Evolutionary conservation across 1,139 yeast species (phyloP).

Genomic region (Saccharomyces hybrid): DNA sequence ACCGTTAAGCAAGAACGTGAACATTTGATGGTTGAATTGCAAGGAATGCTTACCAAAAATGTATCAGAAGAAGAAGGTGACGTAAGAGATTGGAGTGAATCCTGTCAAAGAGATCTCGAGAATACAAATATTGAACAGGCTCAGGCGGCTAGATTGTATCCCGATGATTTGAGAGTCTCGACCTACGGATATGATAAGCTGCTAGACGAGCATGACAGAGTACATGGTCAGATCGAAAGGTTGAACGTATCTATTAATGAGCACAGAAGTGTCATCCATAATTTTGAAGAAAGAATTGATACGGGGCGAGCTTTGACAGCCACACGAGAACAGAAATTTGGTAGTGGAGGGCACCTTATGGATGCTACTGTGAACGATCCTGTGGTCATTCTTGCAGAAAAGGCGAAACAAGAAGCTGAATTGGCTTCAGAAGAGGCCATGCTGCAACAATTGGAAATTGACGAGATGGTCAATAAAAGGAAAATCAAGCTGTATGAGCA

Average conservation of each 20-base stretch:
- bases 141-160: neutral
- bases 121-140: neutral
- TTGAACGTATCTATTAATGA: neutral
- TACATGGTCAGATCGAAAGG: neutral
- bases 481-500: slow-evolving; percentile 14
- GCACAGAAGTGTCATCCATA: neutral
- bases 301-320: neutral
- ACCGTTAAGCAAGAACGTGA: slow-evolving; percentile 12
- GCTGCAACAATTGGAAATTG: slow-evolving; percentile 15
- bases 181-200: neutral
- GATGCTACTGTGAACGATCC: slow-evolving; percentile 11
- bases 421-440: slow-evolving; percentile 20
- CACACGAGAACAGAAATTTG: neutral
- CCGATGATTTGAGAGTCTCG: neutral
- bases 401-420: slow-evolving; percentile 17
- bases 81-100: slow-evolving; percentile 11
- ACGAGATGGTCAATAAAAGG: slow-evolving; percentile 16
- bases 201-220: neutral
- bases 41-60: slow-evolving; percentile 5
- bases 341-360: slow-evolving; percentile 7
- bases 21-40: slow-evolving; percentile 20
- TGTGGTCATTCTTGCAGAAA: slow-evolving; percentile 10
- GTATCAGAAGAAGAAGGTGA: slow-evolving; percentile 7
- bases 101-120: neutral
- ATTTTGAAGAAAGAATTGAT: neutral